These are phyloP conservation scores for Schizophyllum commune DNA, from an alignment of 1,284 basidiomycete species.

Conservation along the genomic window DNA sequence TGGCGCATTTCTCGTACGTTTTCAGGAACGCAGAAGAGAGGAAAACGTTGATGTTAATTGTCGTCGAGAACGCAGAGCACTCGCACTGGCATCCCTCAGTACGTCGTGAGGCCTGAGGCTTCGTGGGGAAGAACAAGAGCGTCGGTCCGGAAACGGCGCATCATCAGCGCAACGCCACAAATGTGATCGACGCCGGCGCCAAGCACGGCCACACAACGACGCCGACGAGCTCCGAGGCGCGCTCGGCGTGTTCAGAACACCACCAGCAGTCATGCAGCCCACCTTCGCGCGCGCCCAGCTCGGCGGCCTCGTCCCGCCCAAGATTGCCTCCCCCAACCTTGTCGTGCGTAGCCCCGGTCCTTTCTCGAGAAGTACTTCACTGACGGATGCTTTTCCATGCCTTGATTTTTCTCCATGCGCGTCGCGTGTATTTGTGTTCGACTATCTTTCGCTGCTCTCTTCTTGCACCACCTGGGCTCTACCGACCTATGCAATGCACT, in stretches of 20 bases:
- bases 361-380: background rate
- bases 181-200: background rate
- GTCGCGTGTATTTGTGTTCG: background rate
- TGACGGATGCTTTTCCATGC: conserved; percentile 6
- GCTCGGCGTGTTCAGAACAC: background rate
- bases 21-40: too few relatives aligned
- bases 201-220: background rate
- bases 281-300: conserved; percentile 79
- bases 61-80: too few relatives aligned
- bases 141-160: too few relatives aligned
- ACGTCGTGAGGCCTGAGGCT: too few relatives aligned
- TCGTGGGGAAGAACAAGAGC: too few relatives aligned
- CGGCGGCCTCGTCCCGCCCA: conserved; percentile 82
- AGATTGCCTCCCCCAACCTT: conserved; percentile 86
- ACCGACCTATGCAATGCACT: background rate
- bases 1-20: too few relatives aligned
- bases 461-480: background rate
- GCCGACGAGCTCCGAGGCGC: background rate
- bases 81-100: too few relatives aligned
- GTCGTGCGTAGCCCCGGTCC: conserved; percentile 48
- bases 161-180: too few relatives aligned
- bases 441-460: conserved; percentile 5
- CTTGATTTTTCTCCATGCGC: background rate
- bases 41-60: too few relatives aligned
- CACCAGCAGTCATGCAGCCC: conserved; percentile 57